phyloP scores from a whole-genome alignment of 306 rosid genomes.

The Alnus rubra region DNA sequence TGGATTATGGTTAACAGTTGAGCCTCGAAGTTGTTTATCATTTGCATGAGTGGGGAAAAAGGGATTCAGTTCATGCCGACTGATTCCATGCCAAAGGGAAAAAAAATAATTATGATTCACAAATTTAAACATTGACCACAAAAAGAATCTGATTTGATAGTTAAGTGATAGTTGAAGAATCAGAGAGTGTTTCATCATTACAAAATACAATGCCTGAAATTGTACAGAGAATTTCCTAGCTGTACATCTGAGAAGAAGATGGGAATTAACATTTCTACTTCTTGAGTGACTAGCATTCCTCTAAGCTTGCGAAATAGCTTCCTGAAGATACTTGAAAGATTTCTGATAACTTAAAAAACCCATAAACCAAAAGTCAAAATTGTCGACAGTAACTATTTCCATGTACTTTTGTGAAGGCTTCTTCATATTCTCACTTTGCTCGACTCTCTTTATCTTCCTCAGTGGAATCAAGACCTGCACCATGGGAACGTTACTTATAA shows the following conservation, averaged over 20 bases:
- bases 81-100: background rate
- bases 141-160: background rate
- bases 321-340: conserved; percentile 41
- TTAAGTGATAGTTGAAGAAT: background rate
- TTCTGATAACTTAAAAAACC: conserved; percentile 60
- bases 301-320: conserved; percentile 36
- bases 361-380: conserved; percentile 70
- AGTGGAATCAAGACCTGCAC: conserved; percentile 53
- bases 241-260: conserved; percentile 5
- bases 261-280: background rate
- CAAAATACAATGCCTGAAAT: background rate
- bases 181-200: background rate
- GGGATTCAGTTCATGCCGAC: too few species aligned
- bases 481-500: conserved; percentile 1
- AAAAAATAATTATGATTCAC: background rate
- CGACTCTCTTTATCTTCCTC: conserved; percentile 38
- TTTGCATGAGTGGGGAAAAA: background rate
- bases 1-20: too few species aligned
- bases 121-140: background rate
- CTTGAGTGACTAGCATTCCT: background rate
- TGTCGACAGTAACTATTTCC: conserved; percentile 55
- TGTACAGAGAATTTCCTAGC: background rate
- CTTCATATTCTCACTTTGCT: conserved; percentile 44
- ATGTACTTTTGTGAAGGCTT: conserved; percentile 57
- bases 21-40: too few species aligned